These are phyloP conservation scores for Neonectria neomacrospora DNA, from an alignment of 2,329 filamentous ascomycete species.

Conservation along the genomic window DNA sequence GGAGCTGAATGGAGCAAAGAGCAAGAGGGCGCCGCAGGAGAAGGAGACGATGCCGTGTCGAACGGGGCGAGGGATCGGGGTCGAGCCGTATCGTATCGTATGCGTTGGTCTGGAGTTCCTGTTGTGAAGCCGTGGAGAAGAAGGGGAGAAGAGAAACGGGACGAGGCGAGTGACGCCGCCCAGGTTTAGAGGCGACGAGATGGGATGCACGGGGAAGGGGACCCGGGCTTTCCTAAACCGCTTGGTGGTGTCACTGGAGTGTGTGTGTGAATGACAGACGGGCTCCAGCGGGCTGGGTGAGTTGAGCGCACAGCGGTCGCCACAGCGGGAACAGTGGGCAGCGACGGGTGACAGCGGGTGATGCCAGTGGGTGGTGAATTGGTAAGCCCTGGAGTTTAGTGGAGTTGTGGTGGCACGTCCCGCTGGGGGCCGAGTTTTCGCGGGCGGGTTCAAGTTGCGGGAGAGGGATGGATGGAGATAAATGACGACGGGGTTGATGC, in stretches of 20 bases:
- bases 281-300: background rate
- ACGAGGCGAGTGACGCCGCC: conserved; percentile 24
- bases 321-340: conserved; percentile 12
- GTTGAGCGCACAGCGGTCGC: conserved; percentile 3
- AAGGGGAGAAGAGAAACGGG: conserved; percentile 32
- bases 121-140: conserved; percentile 30
- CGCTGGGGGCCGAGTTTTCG: conserved; percentile 19
- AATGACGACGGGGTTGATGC: conserved; percentile 7
- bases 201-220: conserved; percentile 26
- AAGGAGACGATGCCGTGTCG: conserved; percentile 32
- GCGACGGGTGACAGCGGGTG: conserved; percentile 17
- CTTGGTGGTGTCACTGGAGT: conserved; percentile 20
- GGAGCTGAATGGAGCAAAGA: conserved; percentile 29
- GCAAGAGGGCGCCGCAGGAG: conserved; percentile 11
- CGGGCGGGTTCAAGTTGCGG: background rate
- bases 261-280: conserved; percentile 2
- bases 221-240: conserved; percentile 29
- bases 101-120: conserved; percentile 24
- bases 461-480: conserved; percentile 13
- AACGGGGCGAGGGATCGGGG: conserved; percentile 32
- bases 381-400: conserved; percentile 24
- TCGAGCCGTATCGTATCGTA: conserved; percentile 29
- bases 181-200: conserved; percentile 19
- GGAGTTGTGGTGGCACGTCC: conserved; percentile 18
- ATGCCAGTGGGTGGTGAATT: conserved; percentile 12